Conservation (phyloP, 768 basidiomycete species). For the Boletus subcaerulescens region DNA sequence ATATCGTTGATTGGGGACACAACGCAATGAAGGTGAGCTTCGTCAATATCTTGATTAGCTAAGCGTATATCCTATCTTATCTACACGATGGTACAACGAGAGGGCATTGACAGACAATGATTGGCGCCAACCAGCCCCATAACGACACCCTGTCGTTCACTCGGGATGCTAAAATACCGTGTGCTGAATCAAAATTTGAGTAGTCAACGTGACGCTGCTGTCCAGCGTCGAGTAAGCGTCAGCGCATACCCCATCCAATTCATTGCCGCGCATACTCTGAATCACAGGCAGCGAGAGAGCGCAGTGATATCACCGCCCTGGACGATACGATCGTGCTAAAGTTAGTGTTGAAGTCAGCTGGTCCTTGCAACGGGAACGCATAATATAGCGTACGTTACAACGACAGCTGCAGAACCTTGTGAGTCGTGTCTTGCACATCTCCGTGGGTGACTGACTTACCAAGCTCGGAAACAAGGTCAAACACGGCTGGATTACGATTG, state of each 20-base stretch:
- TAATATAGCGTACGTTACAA: constrained; percentile 2
- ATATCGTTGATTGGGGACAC: neutral
- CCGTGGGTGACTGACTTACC: constrained; percentile 2
- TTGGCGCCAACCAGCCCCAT: no score
- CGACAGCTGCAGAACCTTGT: constrained; percentile 4
- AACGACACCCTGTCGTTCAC: no score
- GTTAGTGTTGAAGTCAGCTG: neutral
- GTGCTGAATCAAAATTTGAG: constrained; percentile 1
- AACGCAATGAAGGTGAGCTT: no score
- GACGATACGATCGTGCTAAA: constrained; percentile 10
- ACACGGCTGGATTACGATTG: neutral
- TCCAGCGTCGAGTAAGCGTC: neutral
- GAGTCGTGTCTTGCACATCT: neutral
- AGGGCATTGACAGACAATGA: no score
- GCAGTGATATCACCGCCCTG: constrained; percentile 11
- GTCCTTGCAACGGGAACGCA: neutral
- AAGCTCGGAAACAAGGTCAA: neutral
- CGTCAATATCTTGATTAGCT: no score
- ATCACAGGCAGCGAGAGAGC: neutral
- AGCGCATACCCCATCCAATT: neutral
- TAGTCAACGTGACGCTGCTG: constrained; percentile 2
- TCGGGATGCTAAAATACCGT: no score
- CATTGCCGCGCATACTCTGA: constrained; percentile 1
- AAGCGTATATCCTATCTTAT: no score
- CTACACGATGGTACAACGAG: no score